Base-by-base conservation (phyloP, 345 rosid species). In the Angophora floribunda region DNA sequence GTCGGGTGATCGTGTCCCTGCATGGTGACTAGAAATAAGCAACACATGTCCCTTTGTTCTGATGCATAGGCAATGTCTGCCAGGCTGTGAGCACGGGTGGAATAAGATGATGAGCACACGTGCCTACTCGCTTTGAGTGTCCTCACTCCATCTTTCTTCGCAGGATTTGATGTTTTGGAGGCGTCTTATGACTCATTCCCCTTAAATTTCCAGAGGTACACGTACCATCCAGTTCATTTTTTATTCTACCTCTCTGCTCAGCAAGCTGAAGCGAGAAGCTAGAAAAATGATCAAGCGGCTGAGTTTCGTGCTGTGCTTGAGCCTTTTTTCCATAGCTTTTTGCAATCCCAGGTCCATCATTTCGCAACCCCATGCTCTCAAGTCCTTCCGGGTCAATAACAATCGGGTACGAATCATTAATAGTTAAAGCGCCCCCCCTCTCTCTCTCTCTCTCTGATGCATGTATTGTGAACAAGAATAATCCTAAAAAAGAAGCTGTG, bases 351-450 rank as follows among this genome's bases (percentile, higher is more conserved):
- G 85, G 50, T 65, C 91, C 32, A 59, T 30, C 63, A 13, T 59
- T 75, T 85, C 86, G 30, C 89, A 85, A 52, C 97, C 95, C 50
- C 95, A 89, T 26, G 88, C 93, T 15, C 52, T 85, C 15, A 85
- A 70, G 21, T 93, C 93, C 86, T 92, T 93, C 92, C 80, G 89
- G 85, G 86, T 91, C 91, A 93, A 92, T 87, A 86, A 87, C 3
- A 90, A 90, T 55, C 93, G 90, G 95, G 95, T 92, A 70, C 21
- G 82, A 70, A 2, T 41, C 80, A 17, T 17, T 70, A 70, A 24
- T 70, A 70, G 24, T 36, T 17, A 70, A 32, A 1, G 19, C 1
- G 13, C 36, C 28, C 70, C 28, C 75, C 63, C 24, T 9, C 78
- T 13, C 16, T 17, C 45, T 52, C 41, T 14, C 44, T 7, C 47